A percentile compares a stretch with the other conserved stretches of the same genome.
Evolutionary conservation across 2,329 filamentous ascomycete species (phyloP).

Genomic region (Aschersonia sp.): DNA sequence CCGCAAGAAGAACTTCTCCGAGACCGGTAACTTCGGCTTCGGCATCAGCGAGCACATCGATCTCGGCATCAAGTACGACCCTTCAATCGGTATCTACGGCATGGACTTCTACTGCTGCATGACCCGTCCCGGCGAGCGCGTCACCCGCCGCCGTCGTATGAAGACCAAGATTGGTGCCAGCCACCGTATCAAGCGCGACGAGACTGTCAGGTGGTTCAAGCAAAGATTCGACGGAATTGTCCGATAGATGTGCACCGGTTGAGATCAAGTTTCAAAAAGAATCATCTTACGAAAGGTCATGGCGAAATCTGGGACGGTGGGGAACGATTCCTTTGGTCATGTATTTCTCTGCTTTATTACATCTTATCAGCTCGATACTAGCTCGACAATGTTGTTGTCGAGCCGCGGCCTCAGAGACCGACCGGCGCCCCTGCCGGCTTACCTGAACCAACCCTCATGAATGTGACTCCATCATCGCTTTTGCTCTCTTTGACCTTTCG

Average conservation of each 20-base stretch:
- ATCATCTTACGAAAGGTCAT: neutral
- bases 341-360: slow-evolving; percentile 26
- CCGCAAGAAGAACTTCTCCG: slow-evolving; percentile 98
- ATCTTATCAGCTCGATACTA: slow-evolving; percentile 26
- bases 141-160: slow-evolving; percentile 84
- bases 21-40: slow-evolving; percentile 99
- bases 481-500: no score
- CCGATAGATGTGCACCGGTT: slow-evolving; percentile 50
- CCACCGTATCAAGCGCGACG: slow-evolving; percentile 87
- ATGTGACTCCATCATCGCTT: neutral
- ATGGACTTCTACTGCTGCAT: slow-evolving; percentile 99
- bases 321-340: slow-evolving; percentile 17
- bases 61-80: slow-evolving; percentile 99
- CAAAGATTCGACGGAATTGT: slow-evolving; percentile 93
- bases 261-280: slow-evolving; percentile 4
- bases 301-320: no score
- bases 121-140: slow-evolving; percentile 97
- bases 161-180: slow-evolving; percentile 72
- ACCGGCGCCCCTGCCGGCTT: slow-evolving; percentile 56
- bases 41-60: slow-evolving; percentile 99
- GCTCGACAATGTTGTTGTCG: slow-evolving; percentile 17
- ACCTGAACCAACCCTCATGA: slow-evolving; percentile 12
- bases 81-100: slow-evolving; percentile 94
- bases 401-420: slow-evolving; percentile 61
- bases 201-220: slow-evolving; percentile 96